Percentiles rank a stretch among this genome's conserved stretches.
Evolutionary conservation across 1,284 basidiomycete genomes (phyloP).

Genomic region (Pseudozyma sp.): DNA sequence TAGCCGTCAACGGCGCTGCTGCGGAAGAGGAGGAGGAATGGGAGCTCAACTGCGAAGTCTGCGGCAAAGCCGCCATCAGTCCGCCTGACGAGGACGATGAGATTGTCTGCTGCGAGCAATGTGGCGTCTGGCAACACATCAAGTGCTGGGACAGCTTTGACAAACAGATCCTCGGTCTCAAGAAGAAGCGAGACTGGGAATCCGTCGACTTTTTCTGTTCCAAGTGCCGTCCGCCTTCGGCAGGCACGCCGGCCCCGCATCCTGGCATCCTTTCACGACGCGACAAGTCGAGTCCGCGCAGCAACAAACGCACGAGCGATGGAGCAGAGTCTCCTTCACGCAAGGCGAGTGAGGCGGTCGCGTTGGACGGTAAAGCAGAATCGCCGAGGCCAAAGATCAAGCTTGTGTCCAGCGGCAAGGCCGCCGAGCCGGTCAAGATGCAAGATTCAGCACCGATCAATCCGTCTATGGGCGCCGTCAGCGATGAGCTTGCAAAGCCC

Average conservation of each 20-base stretch:
- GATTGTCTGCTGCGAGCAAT: conserved; percentile 81
- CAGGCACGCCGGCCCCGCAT: conserved; percentile 34
- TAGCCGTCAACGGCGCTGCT: conserved; percentile 5
- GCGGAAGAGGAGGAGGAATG: conserved; percentile 74
- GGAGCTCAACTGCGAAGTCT: conserved; percentile 86
- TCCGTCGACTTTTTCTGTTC: conserved; percentile 57
- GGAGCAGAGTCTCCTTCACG: conserved; percentile 26
- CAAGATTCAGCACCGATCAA: neutral
- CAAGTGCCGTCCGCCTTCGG: conserved; percentile 47
- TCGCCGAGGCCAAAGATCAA: conserved; percentile 40
- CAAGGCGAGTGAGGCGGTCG: conserved; percentile 3
- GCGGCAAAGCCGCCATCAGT: conserved; percentile 77
- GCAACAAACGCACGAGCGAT: conserved; percentile 25
- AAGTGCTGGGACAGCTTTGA: conserved; percentile 68
- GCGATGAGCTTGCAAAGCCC: conserved; percentile 13
- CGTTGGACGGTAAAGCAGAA: conserved; percentile 11
- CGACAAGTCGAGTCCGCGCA: conserved; percentile 30
- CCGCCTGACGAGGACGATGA: conserved; percentile 76
- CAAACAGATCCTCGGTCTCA: conserved; percentile 31
- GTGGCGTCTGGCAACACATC: conserved; percentile 76
- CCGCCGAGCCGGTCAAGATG: conserved; percentile 7
- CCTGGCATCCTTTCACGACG: conserved; percentile 29
- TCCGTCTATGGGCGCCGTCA: neutral
- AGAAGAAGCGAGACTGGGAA: conserved; percentile 58
- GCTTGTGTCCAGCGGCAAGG: conserved; percentile 17